Evolutionary conservation across 1,139 yeast genomes (phyloP), one percentile per base, ranked within the genome.

Genomic region (Nakaseomyces uthaithaninus): DNA sequence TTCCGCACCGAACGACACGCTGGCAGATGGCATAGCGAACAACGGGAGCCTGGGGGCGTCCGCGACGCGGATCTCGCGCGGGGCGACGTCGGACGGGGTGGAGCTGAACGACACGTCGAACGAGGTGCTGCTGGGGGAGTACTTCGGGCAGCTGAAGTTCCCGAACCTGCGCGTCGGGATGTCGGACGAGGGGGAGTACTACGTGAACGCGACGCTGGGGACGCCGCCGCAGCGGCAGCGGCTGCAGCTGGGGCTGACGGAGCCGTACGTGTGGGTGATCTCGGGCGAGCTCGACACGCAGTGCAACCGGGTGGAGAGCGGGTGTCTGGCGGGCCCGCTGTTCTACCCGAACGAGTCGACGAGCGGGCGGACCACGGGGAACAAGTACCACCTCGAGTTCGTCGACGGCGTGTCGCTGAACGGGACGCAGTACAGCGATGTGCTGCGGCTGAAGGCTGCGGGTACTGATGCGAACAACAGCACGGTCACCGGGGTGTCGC

Each of bases 181-280:
- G 33, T 52, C 50, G 42, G 19, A 23, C 3, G 36, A 37, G 8
- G 49, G 53, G 4, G 34, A 48, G 20, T 63, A 53, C 43, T 67
- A 65, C 40, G 63, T 63, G 15, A 55, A 61, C 20, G 46, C 64
- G 0, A 44, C 63, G 1, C 42, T 69, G 7, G 74, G 74, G 1
- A 47, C 50, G 0, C 66, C 67, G 0, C 46, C 44, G 1, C 72
- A 69, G 47, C 25, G 42, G 0, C 51, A 64, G 22, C 45, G 36
- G 4, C 45, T 71, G 6, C 50, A 70, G 24, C 44, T 72, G 3
- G 76, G 71, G 46, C 55, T 68, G 3, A 54, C 63, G 4, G 68
- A 67, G 37, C 73, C 71, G 1, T 63, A 62, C 37, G 39, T 65
- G 1, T 71, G 75, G 74, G 53, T 68, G 1, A 57, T 64, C 8